Conservation (phyloP, 2,329 filamentous ascomycete species). For the Clonostachys rosea region DNA sequence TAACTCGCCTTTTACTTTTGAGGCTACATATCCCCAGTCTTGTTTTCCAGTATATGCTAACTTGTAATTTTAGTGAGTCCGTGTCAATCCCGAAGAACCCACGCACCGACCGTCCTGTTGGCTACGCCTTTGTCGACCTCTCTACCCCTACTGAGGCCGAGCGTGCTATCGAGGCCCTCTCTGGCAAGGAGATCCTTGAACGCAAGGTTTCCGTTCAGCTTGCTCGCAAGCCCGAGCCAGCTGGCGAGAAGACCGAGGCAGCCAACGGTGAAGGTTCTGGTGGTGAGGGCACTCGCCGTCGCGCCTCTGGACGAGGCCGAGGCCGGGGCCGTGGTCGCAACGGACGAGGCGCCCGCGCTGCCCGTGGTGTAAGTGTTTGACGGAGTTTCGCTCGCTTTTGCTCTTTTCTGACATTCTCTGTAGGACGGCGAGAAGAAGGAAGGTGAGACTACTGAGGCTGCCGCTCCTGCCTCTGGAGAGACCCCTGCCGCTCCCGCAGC, state of each 20-base stretch:
- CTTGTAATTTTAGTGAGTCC: constrained; percentile 68
- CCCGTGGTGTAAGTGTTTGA: constrained; percentile 29
- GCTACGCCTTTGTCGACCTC: constrained; percentile 98
- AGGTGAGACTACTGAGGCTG: constrained; percentile 28
- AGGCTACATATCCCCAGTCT: neutral
- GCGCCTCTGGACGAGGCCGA: constrained; percentile 59
- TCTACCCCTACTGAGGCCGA: constrained; percentile 92
- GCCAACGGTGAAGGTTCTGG: constrained; percentile 71
- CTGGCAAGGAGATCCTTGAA: constrained; percentile 95
- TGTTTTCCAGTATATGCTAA: constrained; percentile 15
- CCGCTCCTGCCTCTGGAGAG: constrained; percentile 40
- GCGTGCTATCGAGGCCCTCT: constrained; percentile 91
- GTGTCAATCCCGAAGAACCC: constrained; percentile 99
- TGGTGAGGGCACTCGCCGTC: constrained; percentile 61
- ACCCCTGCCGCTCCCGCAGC: constrained; percentile 40
- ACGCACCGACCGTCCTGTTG: constrained; percentile 95
- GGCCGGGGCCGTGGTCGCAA: constrained; percentile 67
- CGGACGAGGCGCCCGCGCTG: constrained; percentile 59
- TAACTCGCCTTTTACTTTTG: neutral
- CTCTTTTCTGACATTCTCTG: neutral
- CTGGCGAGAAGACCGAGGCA: constrained; percentile 71
- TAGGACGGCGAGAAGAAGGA: constrained; percentile 41
- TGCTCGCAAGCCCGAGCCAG: constrained; percentile 91
- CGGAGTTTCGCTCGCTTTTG: constrained; percentile 28
- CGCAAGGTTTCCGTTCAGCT: constrained; percentile 99